Evolutionary conservation across 2,329 filamentous ascomycete genomes (phyloP).

Genomic region (Cercospora canescens): DNA sequence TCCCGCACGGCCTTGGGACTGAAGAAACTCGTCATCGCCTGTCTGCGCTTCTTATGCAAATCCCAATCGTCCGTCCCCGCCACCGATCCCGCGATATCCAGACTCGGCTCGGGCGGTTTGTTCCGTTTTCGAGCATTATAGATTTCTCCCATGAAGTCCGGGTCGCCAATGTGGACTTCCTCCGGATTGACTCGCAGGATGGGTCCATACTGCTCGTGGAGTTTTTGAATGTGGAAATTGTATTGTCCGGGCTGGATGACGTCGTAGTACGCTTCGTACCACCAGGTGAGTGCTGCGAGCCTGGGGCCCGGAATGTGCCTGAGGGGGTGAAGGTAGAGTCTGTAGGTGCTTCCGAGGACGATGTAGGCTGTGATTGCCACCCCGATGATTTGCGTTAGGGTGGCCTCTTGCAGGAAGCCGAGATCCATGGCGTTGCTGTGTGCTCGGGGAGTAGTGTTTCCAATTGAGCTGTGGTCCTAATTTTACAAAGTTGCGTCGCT

Average conservation of each 20-base stretch:
- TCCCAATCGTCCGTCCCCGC: slow-evolving; percentile 13
- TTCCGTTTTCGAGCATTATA: slow-evolving; percentile 11
- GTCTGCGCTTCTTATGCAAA: slow-evolving; percentile 6
- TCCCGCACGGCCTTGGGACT: slow-evolving; percentile 12
- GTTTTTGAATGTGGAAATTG: slow-evolving; percentile 11
- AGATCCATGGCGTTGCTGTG: background rate
- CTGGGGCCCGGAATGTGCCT: slow-evolving; percentile 37
- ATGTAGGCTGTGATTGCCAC: background rate
- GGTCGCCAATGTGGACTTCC: slow-evolving; percentile 17
- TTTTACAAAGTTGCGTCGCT: background rate
- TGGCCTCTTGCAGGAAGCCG: background rate
- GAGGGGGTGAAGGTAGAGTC: slow-evolving; percentile 36
- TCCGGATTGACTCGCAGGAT: slow-evolving; percentile 14
- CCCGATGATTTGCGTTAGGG: background rate
- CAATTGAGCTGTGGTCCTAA: background rate
- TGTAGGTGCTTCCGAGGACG: slow-evolving; percentile 18
- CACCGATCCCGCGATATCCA: slow-evolving; percentile 7
- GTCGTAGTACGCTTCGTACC: slow-evolving; percentile 23
- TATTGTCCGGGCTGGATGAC: slow-evolving; percentile 15
- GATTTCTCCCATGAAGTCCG: slow-evolving; percentile 9
- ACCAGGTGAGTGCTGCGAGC: slow-evolving; percentile 36
- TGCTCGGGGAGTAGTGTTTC: background rate
- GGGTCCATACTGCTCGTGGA: slow-evolving; percentile 11
- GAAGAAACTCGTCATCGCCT: slow-evolving; percentile 15
- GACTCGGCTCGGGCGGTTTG: slow-evolving; percentile 5